These are phyloP conservation scores for Erucastrum elatum DNA, from an alignment of 345 rosid genomes.

Conservation along the genomic window DNA sequence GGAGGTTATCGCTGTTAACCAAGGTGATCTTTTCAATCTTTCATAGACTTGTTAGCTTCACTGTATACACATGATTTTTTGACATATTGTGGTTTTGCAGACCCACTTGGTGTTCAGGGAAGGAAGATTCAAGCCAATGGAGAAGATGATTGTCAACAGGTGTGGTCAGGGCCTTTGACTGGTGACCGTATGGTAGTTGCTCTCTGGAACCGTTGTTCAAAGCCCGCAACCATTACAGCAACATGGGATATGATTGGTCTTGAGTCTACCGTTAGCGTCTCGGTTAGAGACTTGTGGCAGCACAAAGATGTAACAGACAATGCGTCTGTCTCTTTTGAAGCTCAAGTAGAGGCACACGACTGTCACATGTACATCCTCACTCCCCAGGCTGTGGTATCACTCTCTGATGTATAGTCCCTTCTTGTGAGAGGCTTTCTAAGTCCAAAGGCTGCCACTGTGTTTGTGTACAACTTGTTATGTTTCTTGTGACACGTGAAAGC, in stretches of 20 bases:
- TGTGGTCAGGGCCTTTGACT: slow-evolving; percentile 96
- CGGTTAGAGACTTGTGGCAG: slow-evolving; percentile 87
- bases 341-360: slow-evolving; percentile 66
- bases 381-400: slow-evolving; percentile 43
- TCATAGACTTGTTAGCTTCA: slow-evolving; percentile 2
- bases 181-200: slow-evolving; percentile 71
- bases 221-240: slow-evolving; percentile 66
- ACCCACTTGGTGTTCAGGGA: slow-evolving; percentile 95
- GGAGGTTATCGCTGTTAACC: slow-evolving; percentile 90
- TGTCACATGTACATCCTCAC: slow-evolving; percentile 71
- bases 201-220: slow-evolving; percentile 85
- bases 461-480: background rate
- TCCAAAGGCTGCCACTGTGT: background rate
- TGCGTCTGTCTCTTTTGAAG: slow-evolving; percentile 59
- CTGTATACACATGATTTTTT: background rate
- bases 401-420: slow-evolving; percentile 40
- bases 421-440: slow-evolving; percentile 4
- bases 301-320: slow-evolving; percentile 51
- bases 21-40: slow-evolving; percentile 57
- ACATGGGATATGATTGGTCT: slow-evolving; percentile 75
- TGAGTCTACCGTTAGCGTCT: slow-evolving; percentile 61
- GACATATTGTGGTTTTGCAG: slow-evolving; percentile 45
- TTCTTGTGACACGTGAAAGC: background rate
- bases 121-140: slow-evolving; percentile 71
- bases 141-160: slow-evolving; percentile 66